Evolutionary conservation across 129 eudicot species (phyloP).

Genomic region (Logfia minima): DNA sequence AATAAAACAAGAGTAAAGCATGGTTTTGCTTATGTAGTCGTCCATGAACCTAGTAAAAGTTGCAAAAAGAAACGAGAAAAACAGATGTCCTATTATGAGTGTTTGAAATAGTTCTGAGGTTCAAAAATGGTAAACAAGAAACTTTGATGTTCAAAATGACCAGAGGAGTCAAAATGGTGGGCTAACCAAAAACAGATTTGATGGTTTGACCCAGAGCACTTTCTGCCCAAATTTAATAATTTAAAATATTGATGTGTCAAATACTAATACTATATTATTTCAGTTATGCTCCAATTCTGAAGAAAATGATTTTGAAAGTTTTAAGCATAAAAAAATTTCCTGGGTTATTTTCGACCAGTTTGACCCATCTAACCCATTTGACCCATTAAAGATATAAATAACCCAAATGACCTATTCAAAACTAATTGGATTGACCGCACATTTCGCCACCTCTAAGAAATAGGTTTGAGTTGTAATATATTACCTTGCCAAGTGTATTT

Average conservation of each 20-base stretch:
- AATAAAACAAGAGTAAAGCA: not conserved
- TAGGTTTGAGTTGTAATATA: not conserved
- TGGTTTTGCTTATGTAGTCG: not conserved
- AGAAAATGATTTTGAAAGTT: not conserved
- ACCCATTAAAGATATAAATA: not conserved
- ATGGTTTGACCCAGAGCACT: not conserved
- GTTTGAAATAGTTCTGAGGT: not conserved
- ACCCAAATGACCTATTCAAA: not conserved
- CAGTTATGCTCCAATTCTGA: not conserved
- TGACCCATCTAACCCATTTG: not conserved
- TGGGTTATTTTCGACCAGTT: not conserved
- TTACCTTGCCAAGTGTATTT: slow-evolving; percentile 89
- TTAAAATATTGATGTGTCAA: not conserved
- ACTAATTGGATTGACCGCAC: not conserved
- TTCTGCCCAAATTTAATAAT: not conserved
- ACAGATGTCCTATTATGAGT: not conserved
- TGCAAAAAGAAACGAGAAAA: not conserved
- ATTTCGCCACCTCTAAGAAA: not conserved
- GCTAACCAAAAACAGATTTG: not conserved
- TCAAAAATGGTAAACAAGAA: not conserved
- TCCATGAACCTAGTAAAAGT: not conserved
- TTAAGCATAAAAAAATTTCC: not conserved
- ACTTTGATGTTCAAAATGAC: not conserved
- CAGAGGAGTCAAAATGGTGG: too few species aligned
- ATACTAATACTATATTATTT: not conserved